A percentile compares a stretch with the other conserved stretches of the same genome.
These are phyloP conservation scores for Trichoderma harzianum DNA, from an alignment of 2,329 filamentous ascomycete species.

Conservation along the genomic window DNA sequence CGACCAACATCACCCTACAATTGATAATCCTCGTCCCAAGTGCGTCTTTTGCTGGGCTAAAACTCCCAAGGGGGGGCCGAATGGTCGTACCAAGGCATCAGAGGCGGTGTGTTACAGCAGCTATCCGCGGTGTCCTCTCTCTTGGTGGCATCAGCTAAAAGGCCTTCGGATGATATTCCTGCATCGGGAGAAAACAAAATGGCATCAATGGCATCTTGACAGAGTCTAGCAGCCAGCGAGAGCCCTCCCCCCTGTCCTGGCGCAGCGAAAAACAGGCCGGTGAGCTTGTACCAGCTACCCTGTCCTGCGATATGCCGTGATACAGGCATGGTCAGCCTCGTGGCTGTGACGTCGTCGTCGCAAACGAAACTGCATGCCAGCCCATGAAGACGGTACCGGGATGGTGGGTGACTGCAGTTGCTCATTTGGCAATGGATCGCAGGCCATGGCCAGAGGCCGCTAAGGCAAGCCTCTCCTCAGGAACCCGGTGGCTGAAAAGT, in stretches of 20 bases:
- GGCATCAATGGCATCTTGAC: background rate
- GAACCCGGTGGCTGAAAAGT: conserved; percentile 16
- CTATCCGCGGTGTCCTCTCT: conserved; percentile 3
- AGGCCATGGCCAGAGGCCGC: conserved; percentile 1
- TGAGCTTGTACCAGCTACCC: background rate
- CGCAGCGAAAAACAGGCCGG: background rate
- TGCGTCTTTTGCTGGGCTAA: conserved; percentile 3
- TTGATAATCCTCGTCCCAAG: background rate
- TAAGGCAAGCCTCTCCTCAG: conserved; percentile 16
- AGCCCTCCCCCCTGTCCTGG: background rate
- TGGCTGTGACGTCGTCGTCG: conserved; percentile 17
- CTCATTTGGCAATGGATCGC: conserved; percentile 36
- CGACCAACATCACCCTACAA: background rate
- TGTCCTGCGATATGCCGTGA: conserved; percentile 5
- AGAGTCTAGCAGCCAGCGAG: background rate
- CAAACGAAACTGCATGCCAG: conserved; percentile 19
- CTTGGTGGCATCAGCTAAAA: background rate
- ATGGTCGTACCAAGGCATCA: background rate
- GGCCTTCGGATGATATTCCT: background rate
- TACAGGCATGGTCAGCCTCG: conserved; percentile 12
- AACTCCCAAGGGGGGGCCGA: background rate
- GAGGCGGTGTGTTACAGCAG: conserved; percentile 15
- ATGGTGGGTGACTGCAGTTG: conserved; percentile 27
- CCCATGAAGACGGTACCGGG: conserved; percentile 26
- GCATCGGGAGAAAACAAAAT: background rate